These are phyloP conservation scores for Lavandula angustifolia DNA, from an alignment of 257 asterid genomes.

Conservation along the genomic window DNA sequence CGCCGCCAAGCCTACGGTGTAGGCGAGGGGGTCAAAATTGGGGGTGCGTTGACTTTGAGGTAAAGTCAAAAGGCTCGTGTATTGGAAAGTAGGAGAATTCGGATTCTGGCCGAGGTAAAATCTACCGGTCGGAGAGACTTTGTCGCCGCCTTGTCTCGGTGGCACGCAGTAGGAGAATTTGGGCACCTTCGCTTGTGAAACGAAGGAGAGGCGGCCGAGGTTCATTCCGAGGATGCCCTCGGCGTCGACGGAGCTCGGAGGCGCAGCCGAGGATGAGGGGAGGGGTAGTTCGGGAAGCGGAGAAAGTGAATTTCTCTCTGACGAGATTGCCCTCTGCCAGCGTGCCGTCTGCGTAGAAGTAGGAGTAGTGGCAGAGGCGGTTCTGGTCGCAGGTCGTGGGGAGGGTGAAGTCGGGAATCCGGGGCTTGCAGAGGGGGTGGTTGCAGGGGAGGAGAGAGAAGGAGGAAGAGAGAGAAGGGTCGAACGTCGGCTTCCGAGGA, in stretches of 20 bases:
- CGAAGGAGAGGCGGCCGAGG: constrained; percentile 67
- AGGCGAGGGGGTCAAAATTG: constrained; percentile 76
- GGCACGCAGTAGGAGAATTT: constrained; percentile 91
- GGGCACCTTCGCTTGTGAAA: constrained; percentile 63
- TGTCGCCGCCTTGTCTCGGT: constrained; percentile 28
- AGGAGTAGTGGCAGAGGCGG: constrained; percentile 72
- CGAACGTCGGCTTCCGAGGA: constrained; percentile 50
- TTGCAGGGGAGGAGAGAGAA: constrained; percentile 73
- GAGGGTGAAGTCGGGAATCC: constrained; percentile 81
- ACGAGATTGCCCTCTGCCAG: constrained; percentile 89
- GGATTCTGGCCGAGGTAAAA: constrained; percentile 79
- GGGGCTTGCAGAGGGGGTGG: constrained; percentile 73
- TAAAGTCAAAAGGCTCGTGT: constrained; percentile 53
- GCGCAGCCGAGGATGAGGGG: constrained; percentile 81
- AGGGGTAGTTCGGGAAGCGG: constrained; percentile 64
- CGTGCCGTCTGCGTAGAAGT: constrained; percentile 85
- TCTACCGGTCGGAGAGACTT: constrained; percentile 48
- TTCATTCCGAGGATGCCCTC: constrained; percentile 95
- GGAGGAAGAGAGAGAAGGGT: constrained; percentile 77
- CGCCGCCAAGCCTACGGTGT: constrained; percentile 58
- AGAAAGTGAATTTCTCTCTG: constrained; percentile 59
- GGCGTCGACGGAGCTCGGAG: constrained; percentile 50
- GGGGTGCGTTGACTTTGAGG: constrained; percentile 62
- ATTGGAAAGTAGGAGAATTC: constrained; percentile 45
- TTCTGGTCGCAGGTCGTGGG: constrained; percentile 84